phyloP scores from a whole-genome alignment of 495 filamentous ascomycete species.

The Neurospora cerealis region DNA sequence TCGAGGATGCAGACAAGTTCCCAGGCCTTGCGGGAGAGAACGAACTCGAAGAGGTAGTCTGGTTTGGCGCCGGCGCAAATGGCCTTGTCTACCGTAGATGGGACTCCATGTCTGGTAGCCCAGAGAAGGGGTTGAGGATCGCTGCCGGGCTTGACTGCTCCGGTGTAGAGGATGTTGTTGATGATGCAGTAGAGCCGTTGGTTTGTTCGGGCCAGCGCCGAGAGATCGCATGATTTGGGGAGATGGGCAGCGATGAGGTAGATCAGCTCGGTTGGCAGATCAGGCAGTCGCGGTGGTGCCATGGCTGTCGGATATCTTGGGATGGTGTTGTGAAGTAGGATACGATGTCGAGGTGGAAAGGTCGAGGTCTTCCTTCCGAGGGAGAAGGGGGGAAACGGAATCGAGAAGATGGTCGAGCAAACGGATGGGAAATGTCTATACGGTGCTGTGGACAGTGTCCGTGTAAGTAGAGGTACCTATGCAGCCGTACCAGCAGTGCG shows the following conservation, averaged over 20 bases:
- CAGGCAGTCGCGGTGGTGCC: neutral
- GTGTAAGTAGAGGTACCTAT: neutral
- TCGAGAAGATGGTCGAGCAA: neutral
- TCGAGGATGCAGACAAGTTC: neutral
- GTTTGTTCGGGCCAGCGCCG: neutral
- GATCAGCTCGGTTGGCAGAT: neutral
- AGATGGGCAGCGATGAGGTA: neutral
- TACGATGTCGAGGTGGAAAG: neutral
- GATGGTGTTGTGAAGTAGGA: neutral
- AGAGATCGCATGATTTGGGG: neutral
- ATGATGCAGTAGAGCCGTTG: neutral
- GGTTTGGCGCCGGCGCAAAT: neutral
- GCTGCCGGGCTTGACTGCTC: neutral
- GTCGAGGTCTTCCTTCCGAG: neutral
- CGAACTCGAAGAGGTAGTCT: neutral
- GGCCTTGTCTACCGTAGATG: neutral
- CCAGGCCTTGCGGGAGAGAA: neutral
- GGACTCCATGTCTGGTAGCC: neutral
- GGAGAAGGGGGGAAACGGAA: neutral
- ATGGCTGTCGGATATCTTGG: neutral
- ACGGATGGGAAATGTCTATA: neutral
- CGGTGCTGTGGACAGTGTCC: neutral
- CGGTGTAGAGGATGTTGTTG: neutral
- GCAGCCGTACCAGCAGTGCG: neutral
- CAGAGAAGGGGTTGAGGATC: neutral